Conservation (phyloP, 129 eudicot species). For the Flaveria trinervia region DNA sequence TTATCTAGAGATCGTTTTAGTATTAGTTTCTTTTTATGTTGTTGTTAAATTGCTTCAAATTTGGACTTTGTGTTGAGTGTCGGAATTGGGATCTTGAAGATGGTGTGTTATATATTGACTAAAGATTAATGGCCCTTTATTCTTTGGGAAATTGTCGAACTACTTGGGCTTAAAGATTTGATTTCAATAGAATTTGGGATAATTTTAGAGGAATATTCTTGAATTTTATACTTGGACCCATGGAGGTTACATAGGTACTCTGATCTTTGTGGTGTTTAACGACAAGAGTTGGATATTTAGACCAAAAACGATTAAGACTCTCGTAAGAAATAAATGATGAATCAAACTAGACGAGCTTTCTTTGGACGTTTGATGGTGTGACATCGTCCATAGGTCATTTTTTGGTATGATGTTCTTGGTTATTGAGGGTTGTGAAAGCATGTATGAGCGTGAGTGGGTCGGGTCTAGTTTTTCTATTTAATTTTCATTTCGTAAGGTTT, state of each 20-base stretch:
- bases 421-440: too few species aligned
- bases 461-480: too few species aligned
- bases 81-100: slow-evolving; percentile 28
- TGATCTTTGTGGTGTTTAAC: neutral
- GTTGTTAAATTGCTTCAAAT: slow-evolving; percentile 4
- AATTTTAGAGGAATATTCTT: slow-evolving; percentile 19
- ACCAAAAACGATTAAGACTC: too few species aligned
- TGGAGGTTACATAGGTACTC: neutral
- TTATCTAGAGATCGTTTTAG: slow-evolving; percentile 36
- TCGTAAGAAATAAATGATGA: too few species aligned
- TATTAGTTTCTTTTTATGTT: neutral
- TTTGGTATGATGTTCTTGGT: too few species aligned
- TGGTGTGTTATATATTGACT: slow-evolving; percentile 22
- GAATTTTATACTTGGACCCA: neutral
- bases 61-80: slow-evolving; percentile 37
- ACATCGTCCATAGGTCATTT: too few species aligned
- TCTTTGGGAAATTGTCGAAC: neutral
- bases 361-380: too few species aligned
- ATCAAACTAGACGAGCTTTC: too few species aligned
- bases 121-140: slow-evolving; percentile 6
- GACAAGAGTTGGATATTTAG: neutral
- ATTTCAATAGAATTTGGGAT: slow-evolving; percentile 1
- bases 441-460: too few species aligned
- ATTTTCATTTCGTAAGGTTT: too few species aligned
- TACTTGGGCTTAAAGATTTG: neutral